These are phyloP conservation scores for Fraxinus anomala DNA, from an alignment of 257 asterid genomes.

Conservation along the genomic window DNA sequence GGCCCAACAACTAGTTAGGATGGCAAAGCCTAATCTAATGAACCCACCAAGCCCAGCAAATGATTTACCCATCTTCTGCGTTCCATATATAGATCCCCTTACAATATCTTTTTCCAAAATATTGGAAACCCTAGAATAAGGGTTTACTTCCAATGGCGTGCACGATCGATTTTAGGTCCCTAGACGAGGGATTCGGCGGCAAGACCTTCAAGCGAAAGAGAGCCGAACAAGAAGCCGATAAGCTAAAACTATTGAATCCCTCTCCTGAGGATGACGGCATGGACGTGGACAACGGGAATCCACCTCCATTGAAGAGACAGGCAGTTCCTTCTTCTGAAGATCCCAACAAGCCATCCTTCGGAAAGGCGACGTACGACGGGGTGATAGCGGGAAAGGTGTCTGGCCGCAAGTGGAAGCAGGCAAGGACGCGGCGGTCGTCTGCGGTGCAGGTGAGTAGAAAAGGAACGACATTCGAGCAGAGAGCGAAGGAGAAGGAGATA, in stretches of 20 bases:
- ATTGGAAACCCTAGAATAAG: neutral
- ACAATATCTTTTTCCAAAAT: neutral
- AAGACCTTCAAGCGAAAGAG: slow-evolving; percentile 91
- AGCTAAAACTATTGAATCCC: slow-evolving; percentile 25
- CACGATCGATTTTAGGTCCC: slow-evolving; percentile 75
- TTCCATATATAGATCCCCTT: too few relatives aligned
- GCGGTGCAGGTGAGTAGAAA: slow-evolving; percentile 57
- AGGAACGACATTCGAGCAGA: slow-evolving; percentile 55
- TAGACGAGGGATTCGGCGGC: slow-evolving; percentile 93
- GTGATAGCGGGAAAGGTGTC: slow-evolving; percentile 90
- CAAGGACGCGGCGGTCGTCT: slow-evolving; percentile 53
- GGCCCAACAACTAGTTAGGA: too few relatives aligned
- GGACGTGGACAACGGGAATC: slow-evolving; percentile 38
- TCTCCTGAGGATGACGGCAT: slow-evolving; percentile 23
- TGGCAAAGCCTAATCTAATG: too few relatives aligned
- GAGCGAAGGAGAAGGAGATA: slow-evolving; percentile 55
- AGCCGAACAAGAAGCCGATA: slow-evolving; percentile 52
- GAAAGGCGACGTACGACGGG: slow-evolving; percentile 74
- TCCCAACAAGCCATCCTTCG: slow-evolving; percentile 64
- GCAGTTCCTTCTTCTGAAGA: slow-evolving; percentile 58
- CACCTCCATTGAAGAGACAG: slow-evolving; percentile 55
- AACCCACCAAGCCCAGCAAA: too few relatives aligned
- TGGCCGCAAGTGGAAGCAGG: slow-evolving; percentile 91
- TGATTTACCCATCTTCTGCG: too few relatives aligned
- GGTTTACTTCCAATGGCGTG: slow-evolving; percentile 65